Evolutionary conservation across 805 yeast species (phyloP).

Genomic region (Cyberlindnera xylosilytica): DNA sequence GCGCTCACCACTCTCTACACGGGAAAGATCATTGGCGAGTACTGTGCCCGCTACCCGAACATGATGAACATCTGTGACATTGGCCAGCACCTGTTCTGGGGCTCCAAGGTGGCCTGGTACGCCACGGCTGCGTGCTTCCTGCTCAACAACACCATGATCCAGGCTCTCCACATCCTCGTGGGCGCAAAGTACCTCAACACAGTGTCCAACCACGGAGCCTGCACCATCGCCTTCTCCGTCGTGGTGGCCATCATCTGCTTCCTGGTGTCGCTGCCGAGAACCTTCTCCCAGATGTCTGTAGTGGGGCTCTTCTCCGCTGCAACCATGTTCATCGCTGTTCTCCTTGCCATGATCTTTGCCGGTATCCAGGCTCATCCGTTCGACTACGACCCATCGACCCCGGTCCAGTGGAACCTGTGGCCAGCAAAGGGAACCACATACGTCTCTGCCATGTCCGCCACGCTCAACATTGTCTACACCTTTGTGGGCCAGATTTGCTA

Average conservation of each 20-base stretch:
- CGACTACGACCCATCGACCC: constrained; percentile 34
- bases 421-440: constrained; percentile 51
- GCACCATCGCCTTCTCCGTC: constrained; percentile 52
- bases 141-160: constrained; percentile 53
- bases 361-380: constrained; percentile 50
- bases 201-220: constrained; percentile 43
- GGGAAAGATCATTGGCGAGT: constrained; percentile 51
- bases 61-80: constrained; percentile 54
- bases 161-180: constrained; percentile 56
- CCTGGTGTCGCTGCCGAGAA: constrained; percentile 52
- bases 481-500: constrained; percentile 64
- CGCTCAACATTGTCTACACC: constrained; percentile 57
- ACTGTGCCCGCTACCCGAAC: constrained; percentile 51
- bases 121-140: constrained; percentile 53
- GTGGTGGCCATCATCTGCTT: constrained; percentile 48
- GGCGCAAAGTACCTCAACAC: constrained; percentile 61
- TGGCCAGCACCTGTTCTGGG: constrained; percentile 55
- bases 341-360: constrained; percentile 50
- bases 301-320: constrained; percentile 52
- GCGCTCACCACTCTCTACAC: constrained; percentile 52
- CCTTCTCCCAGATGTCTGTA: constrained; percentile 48
- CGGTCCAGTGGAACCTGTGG: constrained; percentile 45
- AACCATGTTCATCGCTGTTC: constrained; percentile 56
- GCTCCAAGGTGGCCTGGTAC: constrained; percentile 50
- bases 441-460: constrained; percentile 52